Evolutionary conservation across 2,329 filamentous ascomycete genomes (phyloP).

Genomic region (Monilinia fructigena): DNA sequence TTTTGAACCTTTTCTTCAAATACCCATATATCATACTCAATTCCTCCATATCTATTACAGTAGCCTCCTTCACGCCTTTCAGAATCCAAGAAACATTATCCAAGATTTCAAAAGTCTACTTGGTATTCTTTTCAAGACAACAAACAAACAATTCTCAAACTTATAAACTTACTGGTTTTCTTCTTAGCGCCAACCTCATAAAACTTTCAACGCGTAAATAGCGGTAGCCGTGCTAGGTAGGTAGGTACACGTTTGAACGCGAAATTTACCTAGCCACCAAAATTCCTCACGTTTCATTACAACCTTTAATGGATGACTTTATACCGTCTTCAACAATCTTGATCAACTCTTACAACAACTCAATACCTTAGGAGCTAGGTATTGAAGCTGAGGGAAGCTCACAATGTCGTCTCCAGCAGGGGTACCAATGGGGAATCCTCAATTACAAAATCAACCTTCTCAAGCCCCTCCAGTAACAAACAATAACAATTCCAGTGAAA

Average conservation of each 20-base stretch:
- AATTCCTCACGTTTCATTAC: slow-evolving; percentile 25
- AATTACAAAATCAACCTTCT: slow-evolving; percentile 26
- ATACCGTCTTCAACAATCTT: slow-evolving; percentile 24
- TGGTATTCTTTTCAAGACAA: background rate
- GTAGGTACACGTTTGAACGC: slow-evolving; percentile 28
- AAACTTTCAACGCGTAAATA: slow-evolving; percentile 22
- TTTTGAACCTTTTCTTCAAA: background rate
- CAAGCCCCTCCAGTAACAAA: slow-evolving; percentile 29
- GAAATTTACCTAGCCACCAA: slow-evolving; percentile 31
- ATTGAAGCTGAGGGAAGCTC: slow-evolving; percentile 30
- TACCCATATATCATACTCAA: background rate
- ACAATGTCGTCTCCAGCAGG: slow-evolving; percentile 37
- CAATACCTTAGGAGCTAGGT: slow-evolving; percentile 26
- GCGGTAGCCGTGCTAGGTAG: background rate
- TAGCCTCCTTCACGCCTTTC: background rate
- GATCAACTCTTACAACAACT: slow-evolving; percentile 26
- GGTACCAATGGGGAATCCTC: slow-evolving; percentile 23
- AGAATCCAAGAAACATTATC: background rate
- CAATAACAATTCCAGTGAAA: slow-evolving; percentile 41
- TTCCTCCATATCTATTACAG: background rate
- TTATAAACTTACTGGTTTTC: slow-evolving; percentile 2
- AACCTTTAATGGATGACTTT: slow-evolving; percentile 31
- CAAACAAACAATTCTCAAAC: slow-evolving; percentile 5
- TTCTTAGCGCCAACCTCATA: slow-evolving; percentile 27
- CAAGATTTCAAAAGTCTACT: background rate